Conservation (phyloP, 2,329 filamentous ascomycete genomes). For the Thelonectria discophora region DNA sequence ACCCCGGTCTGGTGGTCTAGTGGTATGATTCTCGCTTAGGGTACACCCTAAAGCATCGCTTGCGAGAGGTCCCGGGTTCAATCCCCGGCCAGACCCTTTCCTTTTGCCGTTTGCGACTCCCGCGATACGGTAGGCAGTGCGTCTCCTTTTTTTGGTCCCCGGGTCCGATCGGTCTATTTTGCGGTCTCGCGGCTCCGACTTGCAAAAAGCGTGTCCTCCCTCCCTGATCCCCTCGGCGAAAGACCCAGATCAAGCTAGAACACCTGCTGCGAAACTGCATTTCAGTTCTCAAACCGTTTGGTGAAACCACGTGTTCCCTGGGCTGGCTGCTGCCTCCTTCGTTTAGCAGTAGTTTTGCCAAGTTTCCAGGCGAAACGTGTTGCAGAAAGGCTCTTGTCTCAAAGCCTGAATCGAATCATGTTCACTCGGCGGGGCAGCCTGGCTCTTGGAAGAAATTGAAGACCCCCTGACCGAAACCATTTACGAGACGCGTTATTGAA, state of each 20-base stretch:
- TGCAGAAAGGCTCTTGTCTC: conserved; percentile 6
- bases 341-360: not conserved
- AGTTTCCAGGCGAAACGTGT: conserved; percentile 1
- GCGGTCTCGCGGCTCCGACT: not conserved
- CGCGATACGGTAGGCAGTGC: too few species aligned
- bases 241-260: conserved; percentile 11
- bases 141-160: not conserved
- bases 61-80: conserved; percentile 59
- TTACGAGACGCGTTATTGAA: not conserved
- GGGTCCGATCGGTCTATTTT: not conserved
- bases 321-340: not conserved
- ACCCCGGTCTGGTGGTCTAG: conserved; percentile 64
- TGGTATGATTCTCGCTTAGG: conserved; percentile 79
- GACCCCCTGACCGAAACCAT: not conserved
- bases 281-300: not conserved
- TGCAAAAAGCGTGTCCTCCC: not conserved
- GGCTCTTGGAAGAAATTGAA: not conserved
- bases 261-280: not conserved
- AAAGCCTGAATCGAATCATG: conserved; percentile 10
- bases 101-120: conserved; percentile 34
- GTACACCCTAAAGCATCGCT: conserved; percentile 51
- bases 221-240: not conserved
- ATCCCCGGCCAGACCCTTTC: conserved; percentile 56
- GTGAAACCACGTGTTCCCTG: conserved; percentile 7
- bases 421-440: conserved; percentile 1